phyloP scores from a whole-genome alignment of 2,329 filamentous ascomycete genomes.

The Xylariaceae sp. region DNA sequence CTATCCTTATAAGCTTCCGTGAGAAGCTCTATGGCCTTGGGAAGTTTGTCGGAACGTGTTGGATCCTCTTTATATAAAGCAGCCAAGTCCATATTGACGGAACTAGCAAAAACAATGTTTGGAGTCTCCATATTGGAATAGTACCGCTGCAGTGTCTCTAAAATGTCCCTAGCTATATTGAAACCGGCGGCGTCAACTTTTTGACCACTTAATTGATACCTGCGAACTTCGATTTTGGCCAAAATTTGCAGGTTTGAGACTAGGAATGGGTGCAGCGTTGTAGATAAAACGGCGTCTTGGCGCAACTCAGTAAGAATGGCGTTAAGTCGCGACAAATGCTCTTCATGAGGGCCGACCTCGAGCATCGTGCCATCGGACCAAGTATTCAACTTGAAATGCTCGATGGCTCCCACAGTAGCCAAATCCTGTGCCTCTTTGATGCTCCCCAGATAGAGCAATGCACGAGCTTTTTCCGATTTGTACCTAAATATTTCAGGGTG shows the following conservation, averaged over 20 bases:
- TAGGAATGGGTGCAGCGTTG: background rate
- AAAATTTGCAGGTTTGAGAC: background rate
- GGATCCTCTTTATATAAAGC: background rate
- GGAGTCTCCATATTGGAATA: background rate
- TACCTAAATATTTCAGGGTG: background rate
- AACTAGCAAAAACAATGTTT: background rate
- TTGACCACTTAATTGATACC: background rate
- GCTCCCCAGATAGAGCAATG: background rate
- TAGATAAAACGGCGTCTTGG: too few species aligned
- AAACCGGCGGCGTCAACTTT: background rate
- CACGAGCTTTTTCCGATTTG: background rate
- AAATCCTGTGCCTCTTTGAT: background rate
- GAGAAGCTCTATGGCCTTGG: background rate
- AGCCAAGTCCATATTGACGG: background rate
- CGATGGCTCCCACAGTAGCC: background rate
- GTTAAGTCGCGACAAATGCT: background rate
- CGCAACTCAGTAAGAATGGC: too few species aligned
- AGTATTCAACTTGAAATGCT: constrained; percentile 1
- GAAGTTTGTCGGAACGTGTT: too few species aligned
- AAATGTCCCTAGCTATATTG: background rate
- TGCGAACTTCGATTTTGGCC: background rate
- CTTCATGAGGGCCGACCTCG: background rate
- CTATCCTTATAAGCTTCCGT: background rate
- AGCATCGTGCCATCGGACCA: too few species aligned
- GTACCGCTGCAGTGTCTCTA: background rate